These are phyloP conservation scores for Astrephomene gubernaculifera DNA, from an alignment of 139 green algal species.

Conservation along the genomic window DNA sequence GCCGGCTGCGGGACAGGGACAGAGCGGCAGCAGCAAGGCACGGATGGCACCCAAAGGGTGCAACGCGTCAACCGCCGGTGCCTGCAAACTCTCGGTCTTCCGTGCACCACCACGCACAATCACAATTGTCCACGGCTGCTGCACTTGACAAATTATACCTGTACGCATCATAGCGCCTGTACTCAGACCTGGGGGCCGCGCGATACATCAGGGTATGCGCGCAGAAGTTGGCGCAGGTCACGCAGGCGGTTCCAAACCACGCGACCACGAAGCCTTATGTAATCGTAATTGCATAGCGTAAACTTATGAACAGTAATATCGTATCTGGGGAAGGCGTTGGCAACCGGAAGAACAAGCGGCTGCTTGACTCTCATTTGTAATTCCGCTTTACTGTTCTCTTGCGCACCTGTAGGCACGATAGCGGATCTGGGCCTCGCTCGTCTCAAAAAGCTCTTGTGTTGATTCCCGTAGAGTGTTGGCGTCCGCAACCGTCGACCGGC, in stretches of 20 bases:
- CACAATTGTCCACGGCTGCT: slow-evolving; percentile 14
- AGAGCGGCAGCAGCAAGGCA: not conserved
- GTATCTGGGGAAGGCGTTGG: too few species aligned
- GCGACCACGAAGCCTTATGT: too few species aligned
- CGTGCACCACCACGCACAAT: too few species aligned
- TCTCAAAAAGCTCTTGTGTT: slow-evolving; percentile 73
- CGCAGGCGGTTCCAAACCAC: too few species aligned
- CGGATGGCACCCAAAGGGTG: slow-evolving; percentile 15
- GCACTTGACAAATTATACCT: too few species aligned
- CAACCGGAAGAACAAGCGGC: too few species aligned
- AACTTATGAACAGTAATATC: too few species aligned
- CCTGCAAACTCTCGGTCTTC: slow-evolving; percentile 2
- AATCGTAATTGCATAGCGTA: too few species aligned
- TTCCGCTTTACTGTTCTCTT: too few species aligned
- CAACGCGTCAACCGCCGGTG: not conserved
- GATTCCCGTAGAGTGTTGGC: slow-evolving; percentile 1
- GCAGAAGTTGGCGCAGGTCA: slow-evolving; percentile 2
- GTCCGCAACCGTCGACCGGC: not conserved
- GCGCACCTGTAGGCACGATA: slow-evolving; percentile 78
- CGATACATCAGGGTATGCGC: slow-evolving; percentile 19
- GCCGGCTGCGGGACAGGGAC: slow-evolving; percentile 35
- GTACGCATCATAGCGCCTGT: slow-evolving; percentile 64
- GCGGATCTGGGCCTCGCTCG: slow-evolving; percentile 67
- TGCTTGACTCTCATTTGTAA: too few species aligned
- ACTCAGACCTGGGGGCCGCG: slow-evolving; percentile 48